phyloP scores from a whole-genome alignment of 495 filamentous ascomycete genomes.

The Lasiosphaeria ovina region DNA sequence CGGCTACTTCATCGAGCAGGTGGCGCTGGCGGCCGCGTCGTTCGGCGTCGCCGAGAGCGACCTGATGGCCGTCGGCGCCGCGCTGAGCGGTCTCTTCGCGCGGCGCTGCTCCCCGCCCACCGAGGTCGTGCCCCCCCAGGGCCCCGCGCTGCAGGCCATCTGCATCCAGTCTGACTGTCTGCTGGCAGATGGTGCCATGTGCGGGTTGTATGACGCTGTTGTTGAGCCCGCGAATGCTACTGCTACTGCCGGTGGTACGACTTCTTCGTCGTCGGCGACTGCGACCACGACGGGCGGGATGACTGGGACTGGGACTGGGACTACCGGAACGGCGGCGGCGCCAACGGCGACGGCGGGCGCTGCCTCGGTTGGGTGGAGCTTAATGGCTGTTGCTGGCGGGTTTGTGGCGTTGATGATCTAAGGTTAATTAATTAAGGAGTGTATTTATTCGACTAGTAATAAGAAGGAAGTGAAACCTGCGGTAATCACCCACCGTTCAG shows the following conservation, averaged over 20 bases:
- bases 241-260: neutral
- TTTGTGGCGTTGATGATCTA: no score
- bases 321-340: no score
- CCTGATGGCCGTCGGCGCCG: constrained; percentile 35
- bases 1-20: constrained; percentile 55
- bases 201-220: neutral
- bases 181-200: neutral
- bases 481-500: no score
- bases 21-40: constrained; percentile 47
- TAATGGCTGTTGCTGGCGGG: no score
- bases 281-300: no score
- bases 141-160: constrained; percentile 45
- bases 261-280: neutral
- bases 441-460: no score
- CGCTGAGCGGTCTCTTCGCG: constrained; percentile 44
- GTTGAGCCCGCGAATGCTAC: neutral
- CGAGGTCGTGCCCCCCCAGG: constrained; percentile 25
- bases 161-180: constrained; percentile 30
- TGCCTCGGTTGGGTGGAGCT: no score
- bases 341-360: no score
- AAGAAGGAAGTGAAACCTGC: no score
- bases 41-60: constrained; percentile 51
- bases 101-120: constrained; percentile 37
- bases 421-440: no score
- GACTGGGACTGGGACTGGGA: no score